A percentile compares a stretch with the other conserved stretches of the same genome.
These are phyloP conservation scores for Betula pendula DNA, from an alignment of 306 rosid genomes.

Conservation along the genomic window DNA sequence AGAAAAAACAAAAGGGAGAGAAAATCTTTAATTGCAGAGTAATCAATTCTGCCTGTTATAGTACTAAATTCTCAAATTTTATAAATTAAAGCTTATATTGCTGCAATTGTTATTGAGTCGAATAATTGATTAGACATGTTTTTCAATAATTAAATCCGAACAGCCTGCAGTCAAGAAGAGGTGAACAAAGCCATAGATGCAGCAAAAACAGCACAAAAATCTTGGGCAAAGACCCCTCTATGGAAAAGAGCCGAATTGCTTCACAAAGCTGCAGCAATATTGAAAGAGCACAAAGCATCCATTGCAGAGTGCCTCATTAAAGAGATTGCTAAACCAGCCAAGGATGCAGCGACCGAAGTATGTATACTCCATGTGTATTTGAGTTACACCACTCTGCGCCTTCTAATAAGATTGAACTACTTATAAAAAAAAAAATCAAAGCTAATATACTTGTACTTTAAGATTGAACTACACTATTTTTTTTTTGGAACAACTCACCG, in stretches of 20 bases:
- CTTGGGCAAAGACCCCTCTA: conserved; percentile 95
- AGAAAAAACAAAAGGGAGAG: too few relatives aligned
- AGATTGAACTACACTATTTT: too few relatives aligned
- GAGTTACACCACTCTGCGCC: too few relatives aligned
- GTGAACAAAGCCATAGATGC: conserved; percentile 84
- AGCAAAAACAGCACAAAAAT: conserved; percentile 82
- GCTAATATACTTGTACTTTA: neutral
- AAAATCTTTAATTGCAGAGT: neutral
- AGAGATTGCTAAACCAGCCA: conserved; percentile 95
- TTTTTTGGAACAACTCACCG: too few relatives aligned
- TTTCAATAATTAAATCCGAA: neutral
- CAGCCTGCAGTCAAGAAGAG: conserved; percentile 94
- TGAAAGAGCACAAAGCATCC: conserved; percentile 82
- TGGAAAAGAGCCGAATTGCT: conserved; percentile 98
- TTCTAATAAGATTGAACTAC: too few relatives aligned
- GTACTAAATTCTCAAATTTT: neutral
- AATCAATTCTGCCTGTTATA: neutral
- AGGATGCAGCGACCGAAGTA: conserved; percentile 95
- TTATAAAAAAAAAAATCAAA: neutral
- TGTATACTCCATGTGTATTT: too few relatives aligned
- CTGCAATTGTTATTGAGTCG: neutral
- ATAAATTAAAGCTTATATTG: neutral
- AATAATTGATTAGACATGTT: neutral
- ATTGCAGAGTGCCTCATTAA: conserved; percentile 88
- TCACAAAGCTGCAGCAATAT: conserved; percentile 93